Base-by-base conservation (phyloP, 345 rosid genomes). In the Arabis alpina region DNA sequence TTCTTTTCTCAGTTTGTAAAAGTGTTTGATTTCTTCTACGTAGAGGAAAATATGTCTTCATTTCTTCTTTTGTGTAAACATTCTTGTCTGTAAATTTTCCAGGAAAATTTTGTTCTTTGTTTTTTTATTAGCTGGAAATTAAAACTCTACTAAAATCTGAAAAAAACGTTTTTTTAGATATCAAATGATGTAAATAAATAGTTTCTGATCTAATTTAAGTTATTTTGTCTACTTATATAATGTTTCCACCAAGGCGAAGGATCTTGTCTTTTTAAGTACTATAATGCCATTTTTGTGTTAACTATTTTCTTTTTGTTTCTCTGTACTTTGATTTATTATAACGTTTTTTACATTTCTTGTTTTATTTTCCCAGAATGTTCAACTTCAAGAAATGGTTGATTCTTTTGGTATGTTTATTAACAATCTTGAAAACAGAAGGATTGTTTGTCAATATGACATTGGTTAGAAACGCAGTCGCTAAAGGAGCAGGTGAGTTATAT, bases 401-500 rank as follows among this genome's bases (percentile, higher is more conserved):
- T 64, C 70, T 81, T 61, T 54, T 82, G 42, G 72, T 76, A 16
- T 80, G 71, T 73, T 71, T 78, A 49, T 43, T 88, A 64, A 23
- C 79, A 34, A 47, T 85, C 63, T 63, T 79, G 63, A 80, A 56
- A 66, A 64, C 83, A 27, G 73, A 89, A 52, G 92, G 87, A 30
- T 67, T 76, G 49, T 64, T 71, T 58, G 91, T 84, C 5, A 74
- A 60, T 54, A 93, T 89, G 56, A 87, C 94, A 25, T 81, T 66
- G 64, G 84, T 91, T 40, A 61, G 60, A 32, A 86, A 70, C 75
- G 98, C 92, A 15, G 89, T 86, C 7, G 82, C 84, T 4, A 88
- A 81, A 78, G 97, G 97, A 74, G 98, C 94, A 37, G 98, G 98
- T 93, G 66, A 73, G 83, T 57, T 34, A 9, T 24, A 28, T 24